Evolutionary conservation across 495 filamentous ascomycete species (phyloP), one percentile per base, ranked within the genome.

Genomic region (Xylaria bambusicola): DNA sequence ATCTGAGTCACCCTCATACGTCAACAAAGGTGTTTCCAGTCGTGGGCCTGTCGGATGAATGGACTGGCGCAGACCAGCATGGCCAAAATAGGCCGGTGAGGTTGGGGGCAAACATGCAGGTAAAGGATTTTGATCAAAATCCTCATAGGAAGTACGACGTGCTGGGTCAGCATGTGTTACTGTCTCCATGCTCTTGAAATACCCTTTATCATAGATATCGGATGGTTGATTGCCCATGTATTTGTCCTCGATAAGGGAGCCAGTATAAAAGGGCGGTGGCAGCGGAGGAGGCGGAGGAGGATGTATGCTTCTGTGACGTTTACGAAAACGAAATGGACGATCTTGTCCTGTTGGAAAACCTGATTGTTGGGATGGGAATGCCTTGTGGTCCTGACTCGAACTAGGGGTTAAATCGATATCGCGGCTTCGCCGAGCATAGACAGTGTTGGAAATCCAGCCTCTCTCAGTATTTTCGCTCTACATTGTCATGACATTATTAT

Each of bases 11-110:
- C 45, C 52, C 45, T 23, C 56, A 40, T 33, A 57, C 40, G 21
- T 42, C 12, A 36, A 35, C 56, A 9, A 26, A 29, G 46, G 55
- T 38, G 42, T 41, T 31, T 26, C 60, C 15, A 18, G 64, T 18
- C 27, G 40, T 0, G 18, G 63, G 47, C 15, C 65, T 27, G 47
- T 45, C 58, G 10, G 23, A 12, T 61, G 54, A 23, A 58, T 60
- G 17, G 48, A 48, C 26, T 56, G 40, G n/a, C 35, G 18, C 48
- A 48, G 33, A 8, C 46, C 44, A 6, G 42, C 4, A 13, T 29
- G 26, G 31, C 9, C 18, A 4, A 13, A 12, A 27, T 20, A 38
- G 2, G 45, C 21, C 12, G 55, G 45, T 15, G 45, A 48, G 18
- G 21, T 36, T 31, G 44, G 35, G 17, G 31, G 20, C 21, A 49